Base-by-base conservation (phyloP, 2,329 filamentous ascomycete species). In the Colletotrichum horii region DNA sequence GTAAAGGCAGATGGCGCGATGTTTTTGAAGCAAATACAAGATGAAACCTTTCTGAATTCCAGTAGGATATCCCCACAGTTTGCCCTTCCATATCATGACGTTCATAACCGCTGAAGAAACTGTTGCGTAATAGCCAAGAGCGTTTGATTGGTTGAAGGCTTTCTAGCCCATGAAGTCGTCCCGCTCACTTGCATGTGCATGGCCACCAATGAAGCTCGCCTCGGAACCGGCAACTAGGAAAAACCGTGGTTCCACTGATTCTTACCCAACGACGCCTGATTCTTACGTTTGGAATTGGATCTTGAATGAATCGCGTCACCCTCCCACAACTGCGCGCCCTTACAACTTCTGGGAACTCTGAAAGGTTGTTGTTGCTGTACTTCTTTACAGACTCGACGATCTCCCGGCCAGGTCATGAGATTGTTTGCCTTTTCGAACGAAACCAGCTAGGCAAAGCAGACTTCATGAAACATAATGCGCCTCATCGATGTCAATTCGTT, bases 401-500 rank as follows among this genome's bases (percentile, higher is more conserved):
- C 0, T 52, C 43, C 43, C n/a, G 43, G 6, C 43, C 2, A 11
- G 43, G n/a, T 14, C 43, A 22, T n/a, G n/a, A 48, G n/a, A 9
- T 48, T 11, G 3, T 2, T 1, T 1, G 43, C 11, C 43, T 48
- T 22, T 22, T 3, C 19, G 4, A 9, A n/a, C 1, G 19, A 48
- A 5, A 12, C 11, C 19, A 11, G 11, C n/a, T 11, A 48, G n/a
- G 14, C 19, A 14, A 1, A n/a, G 43, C 43, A 22, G 22, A n/a
- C n/a, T 11, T 52, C 43, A 52, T 52, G 7, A 4, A 52, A 8
- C 24, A 28, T 11, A 7, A 70, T 70, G 66, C 52, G 66, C 5
- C 66, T 70, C 22, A 61, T 70, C 32, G 30, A 70, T 24, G 56
- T 48, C 26, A 38, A 28, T 15, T 61, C 28, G 7, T 24, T 62